Base-by-base conservation (phyloP, 768 basidiomycete species). In the Hemileccinum impolitum region DNA sequence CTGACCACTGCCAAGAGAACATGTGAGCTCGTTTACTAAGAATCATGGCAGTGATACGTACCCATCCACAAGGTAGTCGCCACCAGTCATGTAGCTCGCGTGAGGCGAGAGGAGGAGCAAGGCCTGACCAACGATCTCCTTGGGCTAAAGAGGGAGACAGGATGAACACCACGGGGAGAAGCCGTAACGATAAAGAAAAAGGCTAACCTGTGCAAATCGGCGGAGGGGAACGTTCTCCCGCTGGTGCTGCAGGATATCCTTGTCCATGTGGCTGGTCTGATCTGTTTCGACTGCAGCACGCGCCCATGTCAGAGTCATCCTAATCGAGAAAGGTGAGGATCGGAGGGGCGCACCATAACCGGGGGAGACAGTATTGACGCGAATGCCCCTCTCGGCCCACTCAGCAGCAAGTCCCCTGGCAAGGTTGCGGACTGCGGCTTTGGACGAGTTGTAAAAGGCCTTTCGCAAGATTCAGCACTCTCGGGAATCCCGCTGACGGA, bases 371-470 rank as follows among this genome's bases (percentile, higher is more conserved):
- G 77, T 72, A 59, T 87, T 86, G 1, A 81, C 80, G 6, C 81
- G 70, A 42, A 86, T 84, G 6, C 58, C 62, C 44, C 72, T 62
- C 52, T 42, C 18, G 0, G 80, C 78, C 82, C 86, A 74, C 62
- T 86, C 84, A 13, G 79, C 74, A 1, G 85, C 81, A 14, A 88
- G 69, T 1, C 77, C 79, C 50, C 79, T 81, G 0, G 75, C 70
- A 46, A 87, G 78, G 36, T 78, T 76, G 39, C 82, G 81, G 0
- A 78, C 80, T 6, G 86, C 87, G 0, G 80, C 84, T 67, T 88
- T 88, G 50, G 80, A 83, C 1, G 84, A 80, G 58, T 86, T 86
- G 61, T 87, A 87, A 48, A 69, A 69, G 1, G 67, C 63, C 66
- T 69, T 45, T 6, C 14, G n/a, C 3, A 12, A 2, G 28, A 9